These are phyloP conservation scores for Wallacemonas sp. DNA, from an alignment of 208 protist genomes.

Conservation along the genomic window DNA sequence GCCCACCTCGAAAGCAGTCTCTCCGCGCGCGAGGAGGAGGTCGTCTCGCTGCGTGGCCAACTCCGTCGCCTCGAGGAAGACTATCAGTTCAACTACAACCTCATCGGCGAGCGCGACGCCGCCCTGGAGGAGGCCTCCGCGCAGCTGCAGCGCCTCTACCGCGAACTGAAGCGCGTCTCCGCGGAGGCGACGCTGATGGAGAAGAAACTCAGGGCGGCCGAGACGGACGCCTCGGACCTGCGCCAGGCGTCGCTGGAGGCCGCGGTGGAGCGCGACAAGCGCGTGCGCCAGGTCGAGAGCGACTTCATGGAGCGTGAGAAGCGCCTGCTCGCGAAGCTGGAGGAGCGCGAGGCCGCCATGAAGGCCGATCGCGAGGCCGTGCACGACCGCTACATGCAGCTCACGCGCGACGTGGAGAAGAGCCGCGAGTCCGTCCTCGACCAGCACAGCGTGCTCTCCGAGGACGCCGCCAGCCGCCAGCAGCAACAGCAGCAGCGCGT, in stretches of 20 bases:
- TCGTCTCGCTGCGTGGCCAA: slow-evolving; percentile 49
- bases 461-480: background rate
- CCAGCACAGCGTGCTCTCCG: slow-evolving; percentile 29
- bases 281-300: slow-evolving; percentile 37
- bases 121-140: slow-evolving; percentile 78
- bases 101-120: slow-evolving; percentile 84
- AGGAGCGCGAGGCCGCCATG: slow-evolving; percentile 43
- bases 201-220: slow-evolving; percentile 40
- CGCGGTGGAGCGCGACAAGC: slow-evolving; percentile 56
- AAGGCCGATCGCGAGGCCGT: slow-evolving; percentile 58
- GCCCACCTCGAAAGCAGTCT: slow-evolving; percentile 64
- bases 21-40: slow-evolving; percentile 63
- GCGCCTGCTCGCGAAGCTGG: slow-evolving; percentile 38
- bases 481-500: slow-evolving; percentile 32
- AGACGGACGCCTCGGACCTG: slow-evolving; percentile 40
- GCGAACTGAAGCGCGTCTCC: slow-evolving; percentile 63
- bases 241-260: slow-evolving; percentile 56
- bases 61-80: slow-evolving; percentile 83
- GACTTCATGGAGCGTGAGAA: slow-evolving; percentile 61
- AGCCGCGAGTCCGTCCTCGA: slow-evolving; percentile 30
- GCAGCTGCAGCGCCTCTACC: slow-evolving; percentile 80
- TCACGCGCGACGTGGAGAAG: slow-evolving; percentile 27
- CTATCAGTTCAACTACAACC: slow-evolving; percentile 90
- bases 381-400: slow-evolving; percentile 67
- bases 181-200: slow-evolving; percentile 34